Evolutionary conservation across 1,139 yeast species (phyloP).

Genomic region (Hansenula anomala): DNA sequence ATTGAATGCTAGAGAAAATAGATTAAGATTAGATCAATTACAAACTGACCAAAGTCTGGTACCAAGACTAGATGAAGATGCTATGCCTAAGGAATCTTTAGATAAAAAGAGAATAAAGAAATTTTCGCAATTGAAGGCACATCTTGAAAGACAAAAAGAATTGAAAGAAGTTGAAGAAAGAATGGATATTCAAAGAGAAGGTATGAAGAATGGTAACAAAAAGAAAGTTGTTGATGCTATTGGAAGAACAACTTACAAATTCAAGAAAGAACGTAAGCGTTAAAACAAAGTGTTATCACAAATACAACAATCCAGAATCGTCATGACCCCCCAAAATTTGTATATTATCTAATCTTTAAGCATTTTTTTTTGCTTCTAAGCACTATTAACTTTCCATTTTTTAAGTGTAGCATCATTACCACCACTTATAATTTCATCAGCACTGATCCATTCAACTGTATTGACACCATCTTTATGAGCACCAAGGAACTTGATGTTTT

Average conservation of each 20-base stretch:
- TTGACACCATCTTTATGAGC: constrained; percentile 90
- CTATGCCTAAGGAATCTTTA: constrained; percentile 34
- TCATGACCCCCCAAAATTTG: background rate
- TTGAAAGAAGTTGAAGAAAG: constrained; percentile 63
- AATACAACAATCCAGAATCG: background rate
- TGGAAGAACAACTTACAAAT: constrained; percentile 73
- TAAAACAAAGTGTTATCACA: constrained; percentile 22
- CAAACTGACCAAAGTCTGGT: constrained; percentile 29
- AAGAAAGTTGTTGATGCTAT: constrained; percentile 62
- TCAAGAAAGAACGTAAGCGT: constrained; percentile 83
- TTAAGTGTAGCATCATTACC: constrained; percentile 85
- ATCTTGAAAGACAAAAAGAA: constrained; percentile 64
- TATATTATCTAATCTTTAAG: background rate
- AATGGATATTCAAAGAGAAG: constrained; percentile 74
- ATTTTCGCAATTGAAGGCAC: constrained; percentile 47
- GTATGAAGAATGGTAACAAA: constrained; percentile 87
- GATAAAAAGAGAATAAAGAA: constrained; percentile 57
- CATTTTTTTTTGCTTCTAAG: background rate
- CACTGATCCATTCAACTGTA: constrained; percentile 62
- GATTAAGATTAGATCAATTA: constrained; percentile 62
- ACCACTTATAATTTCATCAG: constrained; percentile 49
- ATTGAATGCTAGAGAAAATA: constrained; percentile 63
- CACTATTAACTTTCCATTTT: constrained; percentile 50
- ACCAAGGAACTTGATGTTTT: constrained; percentile 65
- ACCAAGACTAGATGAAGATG: constrained; percentile 21